Percentiles rank a stretch among this genome's conserved stretches.
phyloP scores from a whole-genome alignment of 768 basidiomycete species.

The Lentinula guzmanii region DNA sequence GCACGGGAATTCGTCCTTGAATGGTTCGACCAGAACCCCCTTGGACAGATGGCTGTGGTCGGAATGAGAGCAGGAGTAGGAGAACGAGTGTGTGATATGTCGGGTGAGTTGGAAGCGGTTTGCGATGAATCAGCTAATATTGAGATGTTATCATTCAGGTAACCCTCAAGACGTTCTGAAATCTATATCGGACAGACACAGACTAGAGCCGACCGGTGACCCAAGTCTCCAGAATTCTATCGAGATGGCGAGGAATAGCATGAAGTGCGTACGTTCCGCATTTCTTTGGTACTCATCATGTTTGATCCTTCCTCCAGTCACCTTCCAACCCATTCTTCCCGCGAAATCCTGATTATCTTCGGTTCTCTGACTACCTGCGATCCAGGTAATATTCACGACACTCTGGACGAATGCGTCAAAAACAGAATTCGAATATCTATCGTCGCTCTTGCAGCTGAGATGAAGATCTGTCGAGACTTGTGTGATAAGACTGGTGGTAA shows the following conservation, averaged over 20 bases:
- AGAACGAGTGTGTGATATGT: slow-evolving; percentile 88
- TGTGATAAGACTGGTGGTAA: slow-evolving; percentile 89
- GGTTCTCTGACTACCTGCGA: slow-evolving; percentile 96
- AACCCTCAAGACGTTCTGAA: slow-evolving; percentile 96
- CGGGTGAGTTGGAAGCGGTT: slow-evolving; percentile 49
- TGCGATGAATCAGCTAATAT: neutral
- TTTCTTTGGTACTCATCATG: neutral
- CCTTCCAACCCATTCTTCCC: slow-evolving; percentile 94
- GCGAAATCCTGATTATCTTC: slow-evolving; percentile 91
- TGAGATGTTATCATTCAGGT: slow-evolving; percentile 40
- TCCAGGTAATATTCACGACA: slow-evolving; percentile 94
- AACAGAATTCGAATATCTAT: slow-evolving; percentile 88
- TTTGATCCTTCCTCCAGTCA: slow-evolving; percentile 49
- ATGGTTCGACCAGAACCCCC: slow-evolving; percentile 99
- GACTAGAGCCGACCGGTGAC: slow-evolving; percentile 85
- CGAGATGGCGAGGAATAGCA: slow-evolving; percentile 92
- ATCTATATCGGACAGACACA: slow-evolving; percentile 78
- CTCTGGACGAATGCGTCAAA: slow-evolving; percentile 77
- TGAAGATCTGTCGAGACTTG: slow-evolving; percentile 94
- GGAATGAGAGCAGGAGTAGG: slow-evolving; percentile 90
- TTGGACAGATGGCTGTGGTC: slow-evolving; percentile 94
- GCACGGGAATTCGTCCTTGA: slow-evolving; percentile 88
- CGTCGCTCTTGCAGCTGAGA: slow-evolving; percentile 93
- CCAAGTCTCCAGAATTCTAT: slow-evolving; percentile 96
- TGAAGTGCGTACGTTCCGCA: slow-evolving; percentile 55